Percentiles rank a stretch among this genome's conserved stretches.
These are phyloP conservation scores for Primulina eburnea DNA, from an alignment of 257 asterid genomes.

Conservation along the genomic window DNA sequence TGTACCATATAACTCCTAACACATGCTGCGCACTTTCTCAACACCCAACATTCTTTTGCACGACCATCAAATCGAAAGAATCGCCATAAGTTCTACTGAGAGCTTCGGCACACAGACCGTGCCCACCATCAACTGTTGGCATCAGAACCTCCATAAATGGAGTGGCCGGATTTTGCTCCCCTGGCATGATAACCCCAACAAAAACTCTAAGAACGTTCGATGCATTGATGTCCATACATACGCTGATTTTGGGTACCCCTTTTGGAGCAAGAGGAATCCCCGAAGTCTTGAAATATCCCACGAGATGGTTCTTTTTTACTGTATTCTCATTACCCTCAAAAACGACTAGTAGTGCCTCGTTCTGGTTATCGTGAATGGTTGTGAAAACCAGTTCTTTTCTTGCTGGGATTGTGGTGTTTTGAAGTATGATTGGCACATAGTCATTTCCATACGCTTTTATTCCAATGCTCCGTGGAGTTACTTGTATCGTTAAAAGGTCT, in stretches of 20 bases:
- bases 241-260: constrained; percentile 73
- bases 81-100: constrained; percentile 56
- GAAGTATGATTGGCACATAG: constrained; percentile 56
- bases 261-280: constrained; percentile 75
- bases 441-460: constrained; percentile 55
- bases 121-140: constrained; percentile 85
- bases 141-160: constrained; percentile 80
- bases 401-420: constrained; percentile 58
- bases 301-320: constrained; percentile 57
- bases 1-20: background rate
- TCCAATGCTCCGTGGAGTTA: constrained; percentile 66
- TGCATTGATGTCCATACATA: constrained; percentile 73
- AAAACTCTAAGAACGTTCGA: constrained; percentile 55
- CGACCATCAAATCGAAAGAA: constrained; percentile 53
- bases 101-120: constrained; percentile 87
- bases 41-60: constrained; percentile 40
- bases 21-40: background rate
- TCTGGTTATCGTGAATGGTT: constrained; percentile 65
- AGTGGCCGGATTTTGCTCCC: constrained; percentile 31
- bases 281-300: constrained; percentile 63
- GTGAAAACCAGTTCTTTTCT: constrained; percentile 62
- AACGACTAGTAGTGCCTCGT: constrained; percentile 64
- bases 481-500: constrained; percentile 72
- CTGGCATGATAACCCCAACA: constrained; percentile 56
- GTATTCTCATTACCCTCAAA: constrained; percentile 61